These are phyloP conservation scores for Auxenochlorella protothecoides DNA, from an alignment of 139 green algal species.

Conservation along the genomic window DNA sequence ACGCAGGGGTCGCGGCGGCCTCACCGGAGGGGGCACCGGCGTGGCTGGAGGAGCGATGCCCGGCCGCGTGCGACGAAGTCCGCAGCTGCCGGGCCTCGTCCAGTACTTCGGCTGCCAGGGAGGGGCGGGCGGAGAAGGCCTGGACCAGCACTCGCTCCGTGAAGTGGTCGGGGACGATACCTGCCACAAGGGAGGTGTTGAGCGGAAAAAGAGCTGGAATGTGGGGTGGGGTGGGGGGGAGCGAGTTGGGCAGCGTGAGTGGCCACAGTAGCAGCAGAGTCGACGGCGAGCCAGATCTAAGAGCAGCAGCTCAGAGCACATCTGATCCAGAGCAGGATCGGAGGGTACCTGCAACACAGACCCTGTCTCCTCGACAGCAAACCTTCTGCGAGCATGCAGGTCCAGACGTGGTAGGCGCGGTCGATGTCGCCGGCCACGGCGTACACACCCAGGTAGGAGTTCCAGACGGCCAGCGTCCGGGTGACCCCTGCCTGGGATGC, in stretches of 20 bases:
- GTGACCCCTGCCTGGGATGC: constrained; percentile 8
- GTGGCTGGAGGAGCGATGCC: not conserved
- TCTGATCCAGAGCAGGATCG: too few species aligned
- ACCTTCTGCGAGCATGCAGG: constrained; percentile 15
- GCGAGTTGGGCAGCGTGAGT: not conserved
- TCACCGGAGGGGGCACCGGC: not conserved
- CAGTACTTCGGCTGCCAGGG: constrained; percentile 14
- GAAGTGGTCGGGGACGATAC: constrained; percentile 3
- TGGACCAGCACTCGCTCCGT: constrained; percentile 16
- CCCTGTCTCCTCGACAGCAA: not conserved
- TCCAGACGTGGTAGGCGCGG: constrained; percentile 13
- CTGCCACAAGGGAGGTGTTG: not conserved
- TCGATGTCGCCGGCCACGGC: constrained; percentile 13
- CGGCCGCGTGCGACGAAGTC: too few species aligned
- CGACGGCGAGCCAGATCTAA: not conserved
- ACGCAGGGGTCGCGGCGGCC: not conserved
- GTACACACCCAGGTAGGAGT: constrained; percentile 13
- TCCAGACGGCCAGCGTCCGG: constrained; percentile 8
- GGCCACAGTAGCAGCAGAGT: not conserved
- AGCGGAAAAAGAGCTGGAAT: not conserved
- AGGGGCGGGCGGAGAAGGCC: constrained; percentile 13
- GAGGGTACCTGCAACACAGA: too few species aligned
- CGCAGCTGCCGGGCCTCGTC: constrained; percentile 3
- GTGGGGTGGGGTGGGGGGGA: not conserved
- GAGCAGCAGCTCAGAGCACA: not conserved